Base-by-base conservation (phyloP, 495 filamentous ascomycete genomes). In the Penicillium macrosclerotiorum region DNA sequence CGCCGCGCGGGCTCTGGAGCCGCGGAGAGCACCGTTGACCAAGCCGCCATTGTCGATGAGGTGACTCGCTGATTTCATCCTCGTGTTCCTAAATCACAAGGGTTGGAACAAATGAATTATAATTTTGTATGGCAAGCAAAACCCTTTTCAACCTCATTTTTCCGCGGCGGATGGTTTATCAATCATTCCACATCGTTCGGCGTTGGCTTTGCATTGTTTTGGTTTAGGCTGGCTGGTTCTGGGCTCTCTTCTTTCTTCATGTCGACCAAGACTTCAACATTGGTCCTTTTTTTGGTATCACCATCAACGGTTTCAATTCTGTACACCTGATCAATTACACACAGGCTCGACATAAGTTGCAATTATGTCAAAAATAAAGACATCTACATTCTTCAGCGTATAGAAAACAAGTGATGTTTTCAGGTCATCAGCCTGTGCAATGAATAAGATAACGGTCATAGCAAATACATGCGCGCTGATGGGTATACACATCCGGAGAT, bases 1-100 rank as follows among this genome's bases (percentile, higher is more conserved):
- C 77, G 92, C 41, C 77, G 79, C 11, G 74, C 76, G 20, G 59
- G 51, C 3, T 38, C 52, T 40, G 51, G 49, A 8, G 31, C 60
- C 16, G 55, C 54, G 17, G 53, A 57, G 43, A 44, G 52, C 5
- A 49, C 62, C 14, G 51, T 54, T 12, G 51, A 59, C 13, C 38
- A 44, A 46, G 57, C 51, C n/a, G 51, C 53, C 37, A 12, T 39
- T 9, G 49, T 50, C 14, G 59, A 61, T 12, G 65, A 66, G 37
- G 60, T 53, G 22, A 62, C 63, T 13, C 60, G 53, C 22, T 72
- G 43, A 63, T 37, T 8, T 41, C 42, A 6, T 13, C 25, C 35
- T 27, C 24, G 34, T 43, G 19, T 11, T 45, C 35, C 17, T 36
- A 55, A 9, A 54, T n/a, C n/a, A n/a, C n/a, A 54, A 41, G 25